Conservation (phyloP, 208 protist genomes). For the Phytomonas sp. region DNA sequence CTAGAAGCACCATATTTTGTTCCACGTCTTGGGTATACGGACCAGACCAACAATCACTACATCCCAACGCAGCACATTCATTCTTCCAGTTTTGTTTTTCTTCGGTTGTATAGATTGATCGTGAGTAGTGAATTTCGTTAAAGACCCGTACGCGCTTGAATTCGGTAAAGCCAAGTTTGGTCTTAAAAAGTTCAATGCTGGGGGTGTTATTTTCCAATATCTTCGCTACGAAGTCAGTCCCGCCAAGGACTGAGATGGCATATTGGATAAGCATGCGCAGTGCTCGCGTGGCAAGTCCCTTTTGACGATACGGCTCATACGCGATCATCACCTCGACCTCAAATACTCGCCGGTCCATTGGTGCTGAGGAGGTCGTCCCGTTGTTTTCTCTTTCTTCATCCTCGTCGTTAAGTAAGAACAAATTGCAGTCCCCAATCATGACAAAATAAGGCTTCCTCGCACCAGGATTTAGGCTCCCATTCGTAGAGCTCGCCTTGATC, state of each 20-base stretch:
- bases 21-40: conserved; percentile 10
- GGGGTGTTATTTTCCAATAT: conserved; percentile 69
- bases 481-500: too few relatives aligned
- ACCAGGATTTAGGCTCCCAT: too few relatives aligned
- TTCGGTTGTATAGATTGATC: conserved; percentile 20
- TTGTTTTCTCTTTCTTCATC: not conserved
- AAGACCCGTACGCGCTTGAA: conserved; percentile 81
- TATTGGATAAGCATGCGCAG: conserved; percentile 85
- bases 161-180: conserved; percentile 51
- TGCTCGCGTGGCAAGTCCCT: conserved; percentile 63
- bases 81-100: conserved; percentile 18
- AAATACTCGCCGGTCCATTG: conserved; percentile 26
- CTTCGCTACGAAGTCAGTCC: conserved; percentile 80
- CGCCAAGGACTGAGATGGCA: conserved; percentile 50
- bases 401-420: conserved; percentile 47
- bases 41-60: conserved; percentile 16
- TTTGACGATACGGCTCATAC: conserved; percentile 45
- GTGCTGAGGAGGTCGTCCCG: not conserved
- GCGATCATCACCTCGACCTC: conserved; percentile 91
- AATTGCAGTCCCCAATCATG: conserved; percentile 89
- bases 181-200: conserved; percentile 67
- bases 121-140: conserved; percentile 60
- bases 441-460: not conserved
- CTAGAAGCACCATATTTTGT: too few relatives aligned
- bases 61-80: conserved; percentile 17